phyloP scores from a whole-genome alignment of 2,329 filamentous ascomycete species.

The Arthroderma sp. region DNA sequence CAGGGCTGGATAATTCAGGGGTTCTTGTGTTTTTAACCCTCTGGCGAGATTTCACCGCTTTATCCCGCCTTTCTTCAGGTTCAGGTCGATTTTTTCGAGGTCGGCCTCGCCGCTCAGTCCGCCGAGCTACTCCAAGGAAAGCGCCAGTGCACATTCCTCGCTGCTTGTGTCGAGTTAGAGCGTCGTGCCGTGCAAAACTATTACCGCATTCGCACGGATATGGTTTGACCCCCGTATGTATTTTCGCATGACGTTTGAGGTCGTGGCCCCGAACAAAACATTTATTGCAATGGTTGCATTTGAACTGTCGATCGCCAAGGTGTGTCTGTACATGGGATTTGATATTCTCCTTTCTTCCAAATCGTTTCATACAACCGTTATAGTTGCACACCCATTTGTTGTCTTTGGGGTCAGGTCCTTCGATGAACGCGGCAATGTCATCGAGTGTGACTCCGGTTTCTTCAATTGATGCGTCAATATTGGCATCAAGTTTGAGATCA shows the following conservation, averaged over 20 bases:
- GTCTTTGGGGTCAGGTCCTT: constrained; percentile 56
- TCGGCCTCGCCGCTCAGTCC: constrained; percentile 52
- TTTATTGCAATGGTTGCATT: constrained; percentile 85
- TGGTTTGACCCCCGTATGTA: constrained; percentile 89
- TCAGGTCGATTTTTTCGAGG: constrained; percentile 51
- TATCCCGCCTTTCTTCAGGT: constrained; percentile 43
- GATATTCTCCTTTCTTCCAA: constrained; percentile 97
- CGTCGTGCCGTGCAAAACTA: constrained; percentile 88
- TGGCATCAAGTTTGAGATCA: constrained; percentile 39
- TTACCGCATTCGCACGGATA: constrained; percentile 92
- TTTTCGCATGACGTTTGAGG: constrained; percentile 92
- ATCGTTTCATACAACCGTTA: constrained; percentile 70
- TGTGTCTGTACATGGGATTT: constrained; percentile 97
- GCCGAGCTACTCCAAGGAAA: constrained; percentile 65
- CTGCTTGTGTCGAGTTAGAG: constrained; percentile 83
- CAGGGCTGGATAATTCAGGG: constrained; percentile 12
- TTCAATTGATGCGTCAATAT: constrained; percentile 48
- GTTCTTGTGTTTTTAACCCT: constrained; percentile 21
- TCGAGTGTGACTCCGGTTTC: constrained; percentile 79
- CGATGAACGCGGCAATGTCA: constrained; percentile 64
- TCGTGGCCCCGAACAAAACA: constrained; percentile 96
- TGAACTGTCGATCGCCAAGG: constrained; percentile 87
- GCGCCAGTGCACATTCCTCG: constrained; percentile 93
- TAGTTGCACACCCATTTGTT: constrained; percentile 69
- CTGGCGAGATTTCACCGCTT: constrained; percentile 41